Conservation (phyloP, 352 stramenopile species). For the Pythium aquatile region DNA sequence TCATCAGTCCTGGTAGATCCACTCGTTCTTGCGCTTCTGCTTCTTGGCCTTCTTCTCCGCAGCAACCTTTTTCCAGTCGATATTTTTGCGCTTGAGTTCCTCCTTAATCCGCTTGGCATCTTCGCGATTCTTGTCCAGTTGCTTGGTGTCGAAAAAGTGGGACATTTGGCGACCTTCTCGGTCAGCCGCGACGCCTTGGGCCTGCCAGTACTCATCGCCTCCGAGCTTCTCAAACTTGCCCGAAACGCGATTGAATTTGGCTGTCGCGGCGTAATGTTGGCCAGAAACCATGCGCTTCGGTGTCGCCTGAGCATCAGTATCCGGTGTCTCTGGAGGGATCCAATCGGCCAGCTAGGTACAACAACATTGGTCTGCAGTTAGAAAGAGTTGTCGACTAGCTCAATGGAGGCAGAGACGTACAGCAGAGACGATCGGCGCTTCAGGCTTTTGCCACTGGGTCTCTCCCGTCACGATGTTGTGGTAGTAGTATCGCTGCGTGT, state of each 20-base stretch:
- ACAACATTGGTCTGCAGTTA: background rate
- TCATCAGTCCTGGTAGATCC: slow-evolving; percentile 74
- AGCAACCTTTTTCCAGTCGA: slow-evolving; percentile 86
- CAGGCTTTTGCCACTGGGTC: slow-evolving; percentile 80
- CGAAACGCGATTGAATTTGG: slow-evolving; percentile 80
- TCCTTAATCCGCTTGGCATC: slow-evolving; percentile 75
- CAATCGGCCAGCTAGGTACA: slow-evolving; percentile 79
- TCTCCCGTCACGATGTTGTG: slow-evolving; percentile 73
- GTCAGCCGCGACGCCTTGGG: slow-evolving; percentile 54
- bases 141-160: slow-evolving; percentile 82
- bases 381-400: slow-evolving; percentile 1
- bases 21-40: slow-evolving; percentile 82
- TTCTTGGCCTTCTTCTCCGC: slow-evolving; percentile 88
- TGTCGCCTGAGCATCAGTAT: slow-evolving; percentile 20
- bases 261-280: slow-evolving; percentile 60
- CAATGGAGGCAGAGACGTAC: slow-evolving; percentile 33
- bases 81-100: slow-evolving; percentile 80
- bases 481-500: slow-evolving; percentile 83
- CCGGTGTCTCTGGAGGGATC: slow-evolving; percentile 56
- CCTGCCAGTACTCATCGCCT: slow-evolving; percentile 67
- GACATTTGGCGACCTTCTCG: slow-evolving; percentile 81
- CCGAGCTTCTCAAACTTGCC: slow-evolving; percentile 72
- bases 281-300: slow-evolving; percentile 48
- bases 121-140: slow-evolving; percentile 80
- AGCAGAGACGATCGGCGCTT: slow-evolving; percentile 61